Base-by-base conservation (phyloP, 257 asterid genomes). In the Solanum ossicruentum region DNA sequence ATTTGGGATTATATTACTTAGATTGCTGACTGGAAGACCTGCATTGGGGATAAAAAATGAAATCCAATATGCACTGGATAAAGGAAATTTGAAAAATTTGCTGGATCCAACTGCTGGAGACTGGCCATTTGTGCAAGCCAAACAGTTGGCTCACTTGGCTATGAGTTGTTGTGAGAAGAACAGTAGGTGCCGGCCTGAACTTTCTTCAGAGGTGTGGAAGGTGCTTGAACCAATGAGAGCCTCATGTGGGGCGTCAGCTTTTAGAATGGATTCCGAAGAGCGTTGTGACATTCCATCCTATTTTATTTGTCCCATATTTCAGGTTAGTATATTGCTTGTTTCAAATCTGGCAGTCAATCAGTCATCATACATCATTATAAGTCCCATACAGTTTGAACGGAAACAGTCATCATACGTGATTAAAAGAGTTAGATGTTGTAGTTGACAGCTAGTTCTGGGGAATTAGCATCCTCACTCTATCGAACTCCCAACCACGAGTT, bases 41-140 rank as follows among this genome's bases (percentile, higher is more conserved):
- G 97, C 96, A 10, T 26, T 83, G 55, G 97, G 96, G 71, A 87
- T 96, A 66, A 55, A 84, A 26, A 92, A 87, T 85, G 98, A 96
- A 85, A 97, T 96, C 78, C 91, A 91, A 82, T 73, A 73, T 73
- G 97, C 98, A 12, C 80, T 95, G n/a, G 91, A 89, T 26, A 85
- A 93, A 20, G 98, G 93, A 56, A 93, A 87, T 36, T 71, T 96
- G 91, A 92, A 93, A 61, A 90, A 91, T 85, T 52, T 93, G 55
- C 87, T 96, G 81, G 99, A 96, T 88, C 90, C 97, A 16, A 90
- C 97, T 8, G 99, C 98, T 66, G 98, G 98, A 49, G 98, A 95
- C 84, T 96, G 98, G 99, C 99, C 99, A 49, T 96, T 93, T 32
- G 95, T 96, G 83, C 98, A 93, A 86, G 99, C 99, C 18, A 92